Percentiles rank a stretch among this genome's conserved stretches.
These are phyloP conservation scores for Durotheca rogersii DNA, from an alignment of 495 filamentous ascomycete genomes.

Conservation along the genomic window DNA sequence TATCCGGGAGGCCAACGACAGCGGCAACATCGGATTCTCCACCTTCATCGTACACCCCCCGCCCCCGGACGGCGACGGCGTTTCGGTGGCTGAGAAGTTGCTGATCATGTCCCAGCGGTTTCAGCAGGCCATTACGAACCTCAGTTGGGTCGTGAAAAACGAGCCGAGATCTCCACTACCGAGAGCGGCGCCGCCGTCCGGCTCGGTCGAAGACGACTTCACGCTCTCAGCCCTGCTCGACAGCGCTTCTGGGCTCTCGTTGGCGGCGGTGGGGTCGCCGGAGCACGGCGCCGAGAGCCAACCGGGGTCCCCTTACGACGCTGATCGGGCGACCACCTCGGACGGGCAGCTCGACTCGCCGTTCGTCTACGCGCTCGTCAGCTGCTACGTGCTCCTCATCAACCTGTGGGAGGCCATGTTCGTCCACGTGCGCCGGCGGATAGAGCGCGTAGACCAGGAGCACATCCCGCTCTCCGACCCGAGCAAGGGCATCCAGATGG, in stretches of 20 bases:
- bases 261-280: neutral
- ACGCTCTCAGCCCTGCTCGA: constrained; percentile 1
- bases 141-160: constrained; percentile 22
- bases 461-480: constrained; percentile 12
- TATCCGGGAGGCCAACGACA: constrained; percentile 1
- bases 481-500: constrained; percentile 20
- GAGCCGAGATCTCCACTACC: constrained; percentile 2
- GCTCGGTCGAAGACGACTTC: neutral
- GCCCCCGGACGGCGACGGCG: constrained; percentile 14
- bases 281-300: neutral
- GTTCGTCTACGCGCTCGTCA: constrained; percentile 14
- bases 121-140: constrained; percentile 24
- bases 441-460: constrained; percentile 3
- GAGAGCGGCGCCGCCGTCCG: neutral
- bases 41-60: constrained; percentile 14
- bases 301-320: neutral
- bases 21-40: constrained; percentile 10
- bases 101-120: constrained; percentile 26
- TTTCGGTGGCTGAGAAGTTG: constrained; percentile 23
- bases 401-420: constrained; percentile 25
- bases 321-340: neutral
- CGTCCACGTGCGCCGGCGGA: constrained; percentile 10
- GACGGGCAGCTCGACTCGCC: constrained; percentile 3
- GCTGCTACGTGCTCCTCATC: constrained; percentile 25
- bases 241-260: neutral